A percentile compares a stretch with the other conserved stretches of the same genome.
phyloP scores from a whole-genome alignment of 306 rosid species.

The Vigna angularis region DNA sequence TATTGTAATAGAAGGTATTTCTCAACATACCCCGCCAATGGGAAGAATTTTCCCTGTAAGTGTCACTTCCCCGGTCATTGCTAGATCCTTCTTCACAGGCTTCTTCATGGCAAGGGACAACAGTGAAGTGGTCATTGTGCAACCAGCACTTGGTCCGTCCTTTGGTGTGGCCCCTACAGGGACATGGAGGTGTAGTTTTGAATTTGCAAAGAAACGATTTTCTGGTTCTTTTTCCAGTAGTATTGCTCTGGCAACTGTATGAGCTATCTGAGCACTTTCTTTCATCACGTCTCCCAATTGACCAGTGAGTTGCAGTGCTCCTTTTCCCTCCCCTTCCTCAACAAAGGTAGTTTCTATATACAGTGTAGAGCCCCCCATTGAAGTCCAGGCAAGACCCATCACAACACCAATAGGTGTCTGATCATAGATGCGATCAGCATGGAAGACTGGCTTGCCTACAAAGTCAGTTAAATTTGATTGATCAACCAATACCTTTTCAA shows the following conservation, averaged over 20 bases:
- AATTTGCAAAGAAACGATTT: constrained; percentile 72
- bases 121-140: constrained; percentile 97
- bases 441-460: constrained; percentile 99
- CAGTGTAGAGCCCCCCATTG: constrained; percentile 98
- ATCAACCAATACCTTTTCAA: constrained; percentile 69
- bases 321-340: constrained; percentile 95
- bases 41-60: constrained; percentile 97
- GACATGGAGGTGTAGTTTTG: constrained; percentile 95
- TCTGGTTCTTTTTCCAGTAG: constrained; percentile 67
- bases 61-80: constrained; percentile 99
- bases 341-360: constrained; percentile 85
- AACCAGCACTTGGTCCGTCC: constrained; percentile 99
- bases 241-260: constrained; percentile 82
- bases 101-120: constrained; percentile 89
- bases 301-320: constrained; percentile 80
- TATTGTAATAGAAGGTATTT: background rate
- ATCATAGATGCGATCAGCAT: constrained; percentile 89
- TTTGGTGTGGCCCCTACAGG: constrained; percentile 99
- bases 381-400: constrained; percentile 99
- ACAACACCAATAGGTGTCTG: constrained; percentile 94
- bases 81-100: constrained; percentile 88
- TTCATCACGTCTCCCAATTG: constrained; percentile 99
- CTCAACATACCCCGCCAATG: constrained; percentile 91
- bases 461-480: constrained; percentile 65
- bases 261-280: constrained; percentile 99